Evolutionary conservation across 2,329 filamentous ascomycete genomes (phyloP).

Genomic region (Blumeria graminis): DNA sequence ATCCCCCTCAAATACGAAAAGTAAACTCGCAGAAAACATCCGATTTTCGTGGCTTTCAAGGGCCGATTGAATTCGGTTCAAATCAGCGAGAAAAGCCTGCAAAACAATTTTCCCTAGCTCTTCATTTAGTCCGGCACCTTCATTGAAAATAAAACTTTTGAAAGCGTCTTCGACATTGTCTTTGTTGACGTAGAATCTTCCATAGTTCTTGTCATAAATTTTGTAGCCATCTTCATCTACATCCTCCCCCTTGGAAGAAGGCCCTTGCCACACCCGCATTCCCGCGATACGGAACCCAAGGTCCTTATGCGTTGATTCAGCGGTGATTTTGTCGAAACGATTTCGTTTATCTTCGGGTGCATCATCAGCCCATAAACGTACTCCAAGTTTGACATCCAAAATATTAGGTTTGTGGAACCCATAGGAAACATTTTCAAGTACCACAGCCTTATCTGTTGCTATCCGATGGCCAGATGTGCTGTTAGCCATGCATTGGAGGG

Average conservation of each 20-base stretch:
- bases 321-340: constrained; percentile 33
- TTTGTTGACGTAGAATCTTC: constrained; percentile 26
- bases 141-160: constrained; percentile 32
- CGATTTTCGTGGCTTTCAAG: constrained; percentile 31
- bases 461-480: constrained; percentile 23
- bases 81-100: constrained; percentile 26
- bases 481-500: background rate
- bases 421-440: constrained; percentile 60
- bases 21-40: constrained; percentile 31
- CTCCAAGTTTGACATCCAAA: constrained; percentile 76
- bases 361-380: constrained; percentile 62
- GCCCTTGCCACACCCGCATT: constrained; percentile 38
- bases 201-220: constrained; percentile 39
- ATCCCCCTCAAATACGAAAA: constrained; percentile 41
- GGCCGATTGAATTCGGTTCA: constrained; percentile 27
- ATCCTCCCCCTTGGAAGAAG: constrained; percentile 26
- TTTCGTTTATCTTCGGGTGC: constrained; percentile 32
- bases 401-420: constrained; percentile 75
- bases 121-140: constrained; percentile 30
- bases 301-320: constrained; percentile 32
- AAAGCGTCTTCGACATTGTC: constrained; percentile 30
- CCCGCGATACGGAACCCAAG: constrained; percentile 40
- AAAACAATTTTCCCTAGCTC: constrained; percentile 32
- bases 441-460: constrained; percentile 54
- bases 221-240: constrained; percentile 28